phyloP scores from a whole-genome alignment of 352 stramenopile species.

The Albugo candida region DNA sequence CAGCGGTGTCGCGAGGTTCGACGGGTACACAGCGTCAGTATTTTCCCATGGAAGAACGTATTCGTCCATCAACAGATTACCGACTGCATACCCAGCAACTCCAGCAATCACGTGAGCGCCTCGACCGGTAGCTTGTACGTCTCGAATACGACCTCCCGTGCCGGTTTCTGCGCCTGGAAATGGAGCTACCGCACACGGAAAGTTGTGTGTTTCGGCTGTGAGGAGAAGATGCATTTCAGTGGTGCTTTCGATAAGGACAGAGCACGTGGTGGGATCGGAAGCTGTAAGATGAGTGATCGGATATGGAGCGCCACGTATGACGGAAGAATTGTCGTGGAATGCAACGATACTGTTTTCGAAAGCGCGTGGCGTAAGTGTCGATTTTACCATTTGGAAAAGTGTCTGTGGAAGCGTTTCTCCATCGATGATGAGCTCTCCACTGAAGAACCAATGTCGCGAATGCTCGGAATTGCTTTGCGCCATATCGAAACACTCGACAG shows the following conservation, averaged over 20 bases:
- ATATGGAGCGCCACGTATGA: slow-evolving; percentile 88
- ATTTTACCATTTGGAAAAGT: slow-evolving; percentile 98
- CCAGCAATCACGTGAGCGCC: slow-evolving; percentile 91
- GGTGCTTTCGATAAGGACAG: too few species aligned
- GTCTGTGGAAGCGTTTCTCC: slow-evolving; percentile 90
- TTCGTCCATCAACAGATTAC: slow-evolving; percentile 92
- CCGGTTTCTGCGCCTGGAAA: slow-evolving; percentile 93
- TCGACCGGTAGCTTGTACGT: slow-evolving; percentile 96
- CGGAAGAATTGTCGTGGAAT: slow-evolving; percentile 98
- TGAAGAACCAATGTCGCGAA: slow-evolving; percentile 99
- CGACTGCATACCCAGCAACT: slow-evolving; percentile 72
- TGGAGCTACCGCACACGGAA: slow-evolving; percentile 90
- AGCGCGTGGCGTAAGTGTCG: slow-evolving; percentile 80
- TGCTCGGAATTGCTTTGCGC: slow-evolving; percentile 98
- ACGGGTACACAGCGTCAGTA: slow-evolving; percentile 77
- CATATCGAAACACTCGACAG: slow-evolving; percentile 99
- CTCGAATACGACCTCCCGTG: slow-evolving; percentile 93
- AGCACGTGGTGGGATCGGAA: slow-evolving; percentile 60
- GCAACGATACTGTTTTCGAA: slow-evolving; percentile 95
- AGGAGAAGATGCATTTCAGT: slow-evolving; percentile 79
- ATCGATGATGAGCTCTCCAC: slow-evolving; percentile 97
- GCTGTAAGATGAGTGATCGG: slow-evolving; percentile 54
- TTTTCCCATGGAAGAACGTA: slow-evolving; percentile 96
- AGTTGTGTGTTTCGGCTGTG: slow-evolving; percentile 99
- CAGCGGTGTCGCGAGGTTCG: slow-evolving; percentile 76